A percentile compares a stretch with the other conserved stretches of the same genome.
These are phyloP conservation scores for Coemansia sp. DNA, from an alignment of 192 early-diverging fungal species.

Conservation along the genomic window DNA sequence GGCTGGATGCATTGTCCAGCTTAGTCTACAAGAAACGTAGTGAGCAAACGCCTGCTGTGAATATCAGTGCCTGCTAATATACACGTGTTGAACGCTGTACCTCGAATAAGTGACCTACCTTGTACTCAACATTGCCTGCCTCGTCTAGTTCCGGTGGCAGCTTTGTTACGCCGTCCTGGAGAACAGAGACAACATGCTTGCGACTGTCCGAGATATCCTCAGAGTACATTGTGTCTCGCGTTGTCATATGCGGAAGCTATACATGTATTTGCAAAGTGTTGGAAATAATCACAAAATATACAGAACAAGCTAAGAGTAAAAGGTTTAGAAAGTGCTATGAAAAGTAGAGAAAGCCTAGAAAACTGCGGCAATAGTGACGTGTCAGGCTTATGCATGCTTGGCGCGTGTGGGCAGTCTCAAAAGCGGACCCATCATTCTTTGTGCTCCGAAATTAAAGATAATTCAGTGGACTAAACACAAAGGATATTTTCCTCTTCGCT, in stretches of 20 bases:
- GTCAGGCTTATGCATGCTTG: neutral
- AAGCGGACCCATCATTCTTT: slow-evolving; percentile 11
- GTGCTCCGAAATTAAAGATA: neutral
- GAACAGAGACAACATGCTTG: slow-evolving; percentile 22
- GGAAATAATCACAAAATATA: neutral
- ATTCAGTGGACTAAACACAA: neutral
- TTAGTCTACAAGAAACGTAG: slow-evolving; percentile 34
- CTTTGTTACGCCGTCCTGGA: slow-evolving; percentile 35
- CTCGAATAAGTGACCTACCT: slow-evolving; percentile 57
- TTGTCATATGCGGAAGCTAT: slow-evolving; percentile 26
- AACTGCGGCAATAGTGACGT: slow-evolving; percentile 11
- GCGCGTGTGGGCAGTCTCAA: neutral
- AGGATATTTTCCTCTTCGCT: neutral
- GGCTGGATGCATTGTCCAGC: slow-evolving; percentile 25
- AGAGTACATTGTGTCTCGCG: slow-evolving; percentile 49
- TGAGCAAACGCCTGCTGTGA: too few species aligned
- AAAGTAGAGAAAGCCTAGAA: slow-evolving; percentile 1
- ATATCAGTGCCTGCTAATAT: too few species aligned
- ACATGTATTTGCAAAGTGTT: neutral
- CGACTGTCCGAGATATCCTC: slow-evolving; percentile 16
- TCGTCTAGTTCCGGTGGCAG: slow-evolving; percentile 80
- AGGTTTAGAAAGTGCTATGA: neutral
- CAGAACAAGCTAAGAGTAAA: neutral
- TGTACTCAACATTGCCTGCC: slow-evolving; percentile 90
- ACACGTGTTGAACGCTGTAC: too few species aligned